Conservation (phyloP, 345 rosid species). For the Stellera chamaejasme region DNA sequence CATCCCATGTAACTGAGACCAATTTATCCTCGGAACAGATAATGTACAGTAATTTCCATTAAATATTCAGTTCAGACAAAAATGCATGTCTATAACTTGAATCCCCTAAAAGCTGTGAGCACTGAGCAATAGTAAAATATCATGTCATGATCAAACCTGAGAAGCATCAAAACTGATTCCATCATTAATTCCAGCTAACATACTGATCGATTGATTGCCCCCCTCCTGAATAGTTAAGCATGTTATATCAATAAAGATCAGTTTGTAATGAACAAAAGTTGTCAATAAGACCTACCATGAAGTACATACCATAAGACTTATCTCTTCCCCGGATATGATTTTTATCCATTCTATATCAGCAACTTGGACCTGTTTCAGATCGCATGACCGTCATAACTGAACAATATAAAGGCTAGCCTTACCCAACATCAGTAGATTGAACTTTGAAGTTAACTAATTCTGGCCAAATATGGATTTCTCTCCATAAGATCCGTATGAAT, state of each 20-base stretch:
- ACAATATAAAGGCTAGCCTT: not conserved
- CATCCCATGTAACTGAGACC: no score
- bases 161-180: conserved; percentile 63
- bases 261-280: not conserved
- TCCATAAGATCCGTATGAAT: no score
- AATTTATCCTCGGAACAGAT: no score
- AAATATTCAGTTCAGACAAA: no score
- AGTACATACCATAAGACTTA: conserved; percentile 74
- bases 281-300: conserved; percentile 4
- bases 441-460: no score
- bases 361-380: conserved; percentile 65
- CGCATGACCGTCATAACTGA: conserved; percentile 15
- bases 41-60: no score
- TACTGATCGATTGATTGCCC: conserved; percentile 38
- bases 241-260: conserved; percentile 7
- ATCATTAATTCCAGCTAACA: conserved; percentile 63
- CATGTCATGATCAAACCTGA: conserved; percentile 45
- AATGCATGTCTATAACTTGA: no score
- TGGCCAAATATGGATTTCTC: no score
- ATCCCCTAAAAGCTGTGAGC: not conserved
- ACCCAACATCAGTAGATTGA: no score
- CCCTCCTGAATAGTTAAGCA: conserved; percentile 61
- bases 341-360: conserved; percentile 93
- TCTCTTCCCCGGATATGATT: conserved; percentile 62
- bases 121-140: no score